Percentiles rank a stretch among this genome's conserved stretches.
These are phyloP conservation scores for Chytriomyces sp. DNA, from an alignment of 192 early-diverging fungal genomes.

Conservation along the genomic window DNA sequence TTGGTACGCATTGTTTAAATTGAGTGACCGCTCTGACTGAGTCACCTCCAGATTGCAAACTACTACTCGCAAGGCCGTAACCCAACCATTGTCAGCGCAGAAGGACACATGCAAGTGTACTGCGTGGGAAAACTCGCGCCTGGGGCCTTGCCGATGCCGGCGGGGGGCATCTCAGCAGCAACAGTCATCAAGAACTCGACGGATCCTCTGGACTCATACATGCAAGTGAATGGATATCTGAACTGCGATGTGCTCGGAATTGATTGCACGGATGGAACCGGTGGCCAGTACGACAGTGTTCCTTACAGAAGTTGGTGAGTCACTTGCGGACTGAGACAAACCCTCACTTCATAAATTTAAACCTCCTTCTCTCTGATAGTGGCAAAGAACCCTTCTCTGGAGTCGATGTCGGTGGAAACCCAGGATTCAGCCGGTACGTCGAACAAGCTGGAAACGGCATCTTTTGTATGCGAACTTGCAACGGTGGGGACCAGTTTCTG, in stretches of 20 bases:
- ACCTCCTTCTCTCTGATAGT: background rate
- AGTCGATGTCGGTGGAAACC: slow-evolving; percentile 15
- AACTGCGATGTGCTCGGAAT: slow-evolving; percentile 36
- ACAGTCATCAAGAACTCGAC: slow-evolving; percentile 24
- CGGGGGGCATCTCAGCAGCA: slow-evolving; percentile 33
- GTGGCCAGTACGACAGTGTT: slow-evolving; percentile 32
- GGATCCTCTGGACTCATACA: slow-evolving; percentile 14
- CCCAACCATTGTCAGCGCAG: slow-evolving; percentile 43
- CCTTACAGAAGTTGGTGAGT: background rate
- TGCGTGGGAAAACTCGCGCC: slow-evolving; percentile 37
- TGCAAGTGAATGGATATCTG: slow-evolving; percentile 32
- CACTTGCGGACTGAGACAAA: background rate
- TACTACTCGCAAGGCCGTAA: slow-evolving; percentile 25
- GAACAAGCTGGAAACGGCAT: slow-evolving; percentile 45
- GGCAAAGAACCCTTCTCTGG: slow-evolving; percentile 50
- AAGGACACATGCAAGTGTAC: slow-evolving; percentile 41
- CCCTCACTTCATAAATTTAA: background rate
- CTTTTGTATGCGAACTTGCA: slow-evolving; percentile 45
- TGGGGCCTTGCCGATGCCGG: slow-evolving; percentile 29
- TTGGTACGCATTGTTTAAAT: background rate
- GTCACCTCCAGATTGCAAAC: background rate
- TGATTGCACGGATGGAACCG: slow-evolving; percentile 29
- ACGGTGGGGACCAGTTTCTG: background rate
- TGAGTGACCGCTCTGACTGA: background rate
- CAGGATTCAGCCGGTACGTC: slow-evolving; percentile 33